These are phyloP conservation scores for Komagataella phaffii DNA, from an alignment of 805 yeast genomes.

Conservation along the genomic window DNA sequence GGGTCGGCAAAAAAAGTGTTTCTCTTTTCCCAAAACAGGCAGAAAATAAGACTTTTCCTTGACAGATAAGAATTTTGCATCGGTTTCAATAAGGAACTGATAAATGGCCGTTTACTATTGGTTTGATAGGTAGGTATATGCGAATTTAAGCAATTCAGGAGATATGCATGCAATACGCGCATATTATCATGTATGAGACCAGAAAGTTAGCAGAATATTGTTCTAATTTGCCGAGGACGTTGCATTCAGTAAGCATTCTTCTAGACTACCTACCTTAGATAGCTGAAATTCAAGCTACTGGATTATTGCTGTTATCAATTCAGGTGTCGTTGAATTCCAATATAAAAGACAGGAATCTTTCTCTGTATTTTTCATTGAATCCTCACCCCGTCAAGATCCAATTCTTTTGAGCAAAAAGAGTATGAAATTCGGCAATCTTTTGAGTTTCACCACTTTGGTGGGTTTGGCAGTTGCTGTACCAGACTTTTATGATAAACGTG, in stretches of 20 bases:
- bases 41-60: not conserved
- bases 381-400: not conserved
- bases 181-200: not conserved
- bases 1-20: not conserved
- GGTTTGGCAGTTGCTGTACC: not conserved
- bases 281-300: no score
- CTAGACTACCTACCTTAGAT: no score
- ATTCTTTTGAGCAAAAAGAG: not conserved
- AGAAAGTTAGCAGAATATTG: not conserved
- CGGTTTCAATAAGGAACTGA: not conserved
- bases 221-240: not conserved
- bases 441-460: not conserved
- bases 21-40: not conserved
- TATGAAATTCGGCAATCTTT: not conserved
- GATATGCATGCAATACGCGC: not conserved
- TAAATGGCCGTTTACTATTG: not conserved
- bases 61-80: not conserved
- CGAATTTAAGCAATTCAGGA: not conserved
- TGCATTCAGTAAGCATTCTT: no score
- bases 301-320: no score
- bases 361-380: not conserved
- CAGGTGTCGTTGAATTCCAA: not conserved
- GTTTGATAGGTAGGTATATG: not conserved
- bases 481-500: not conserved
- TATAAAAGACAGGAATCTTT: not conserved